Evolutionary conservation across 2,329 filamentous ascomycete genomes (phyloP), one percentile per base, ranked within the genome.

Genomic region (Nigrospora oryzae): DNA sequence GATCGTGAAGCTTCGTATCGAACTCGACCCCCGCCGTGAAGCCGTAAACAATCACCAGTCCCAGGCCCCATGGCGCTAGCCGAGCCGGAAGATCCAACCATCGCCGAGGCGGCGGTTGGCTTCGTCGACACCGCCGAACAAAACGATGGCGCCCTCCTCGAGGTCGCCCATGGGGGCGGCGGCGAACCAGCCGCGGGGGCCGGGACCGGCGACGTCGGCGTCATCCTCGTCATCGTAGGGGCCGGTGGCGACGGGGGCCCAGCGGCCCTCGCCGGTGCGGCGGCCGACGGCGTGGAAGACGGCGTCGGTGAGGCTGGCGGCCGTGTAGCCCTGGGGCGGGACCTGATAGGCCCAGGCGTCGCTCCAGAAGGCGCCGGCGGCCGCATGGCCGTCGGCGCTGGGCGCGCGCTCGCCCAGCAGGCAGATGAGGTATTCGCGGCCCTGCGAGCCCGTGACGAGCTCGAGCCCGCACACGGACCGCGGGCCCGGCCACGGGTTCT

Each of bases 301-400:
- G n/a, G 77, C 74, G 46, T 80, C 68, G 30, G 73, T 71, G 48
- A 82, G 61, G 53, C 74, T 75, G 2, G 77, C 77, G 1, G 71
- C 64, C 13, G 73, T 75, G 67, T 74, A 71, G 46, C 73, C 70
- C 39, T 70, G 59, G 11, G 76, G 70, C 11, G 76, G 78, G 15
- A 81, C 69, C 61, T 81, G 75, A 62, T 81, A 84, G 14, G 73
- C 70, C 81, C 81, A 85, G 15, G 81, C 72, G 56, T 84, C 80
- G 49, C 68, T 63, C 63, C 70, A 73, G 59, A 79, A 81, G 46
- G 67, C 69, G 19, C 74, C 77, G 2, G 74, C 71, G 14, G 63
- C 71, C 15, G 66, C 67, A 52, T 77, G 70, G 28, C 74, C 75
- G 2, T 68, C 59, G 12, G 61, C 55, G 51, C 70, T 73, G 3